Conservation (phyloP, 2,329 filamentous ascomycete genomes). For the Phialophora tarda region DNA sequence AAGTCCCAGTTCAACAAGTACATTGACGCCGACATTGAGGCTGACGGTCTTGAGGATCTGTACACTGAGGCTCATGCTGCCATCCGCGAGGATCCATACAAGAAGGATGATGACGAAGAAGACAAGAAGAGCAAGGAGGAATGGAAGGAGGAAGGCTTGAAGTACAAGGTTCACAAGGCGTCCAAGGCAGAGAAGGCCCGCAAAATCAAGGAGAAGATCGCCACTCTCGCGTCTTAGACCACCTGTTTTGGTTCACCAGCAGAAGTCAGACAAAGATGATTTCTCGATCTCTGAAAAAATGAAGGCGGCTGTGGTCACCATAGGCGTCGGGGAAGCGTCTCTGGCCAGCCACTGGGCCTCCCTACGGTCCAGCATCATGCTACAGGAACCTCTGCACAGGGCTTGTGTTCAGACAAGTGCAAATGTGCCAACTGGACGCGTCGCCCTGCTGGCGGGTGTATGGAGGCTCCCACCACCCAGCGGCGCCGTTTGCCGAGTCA, state of each 20-base stretch:
- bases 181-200: constrained; percentile 81
- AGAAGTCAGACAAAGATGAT: background rate
- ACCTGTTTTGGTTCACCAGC: background rate
- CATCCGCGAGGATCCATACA: constrained; percentile 97
- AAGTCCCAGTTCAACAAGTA: constrained; percentile 98
- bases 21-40: constrained; percentile 95
- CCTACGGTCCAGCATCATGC: background rate
- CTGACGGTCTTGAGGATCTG: constrained; percentile 94
- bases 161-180: constrained; percentile 79
- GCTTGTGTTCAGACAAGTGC: background rate
- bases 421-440: background rate
- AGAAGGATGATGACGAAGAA: constrained; percentile 76
- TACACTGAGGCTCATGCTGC: constrained; percentile 93
- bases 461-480: background rate
- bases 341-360: background rate
- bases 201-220: constrained; percentile 89
- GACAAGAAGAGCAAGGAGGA: constrained; percentile 97
- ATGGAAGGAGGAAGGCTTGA: constrained; percentile 94
- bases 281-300: background rate
- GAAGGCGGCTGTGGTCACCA: background rate
- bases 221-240: constrained; percentile 65
- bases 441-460: background rate
- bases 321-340: background rate
- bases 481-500: background rate
- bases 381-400: background rate